Evolutionary conservation across 139 green algal species (phyloP).

Genomic region (Chlorella sp.): DNA sequence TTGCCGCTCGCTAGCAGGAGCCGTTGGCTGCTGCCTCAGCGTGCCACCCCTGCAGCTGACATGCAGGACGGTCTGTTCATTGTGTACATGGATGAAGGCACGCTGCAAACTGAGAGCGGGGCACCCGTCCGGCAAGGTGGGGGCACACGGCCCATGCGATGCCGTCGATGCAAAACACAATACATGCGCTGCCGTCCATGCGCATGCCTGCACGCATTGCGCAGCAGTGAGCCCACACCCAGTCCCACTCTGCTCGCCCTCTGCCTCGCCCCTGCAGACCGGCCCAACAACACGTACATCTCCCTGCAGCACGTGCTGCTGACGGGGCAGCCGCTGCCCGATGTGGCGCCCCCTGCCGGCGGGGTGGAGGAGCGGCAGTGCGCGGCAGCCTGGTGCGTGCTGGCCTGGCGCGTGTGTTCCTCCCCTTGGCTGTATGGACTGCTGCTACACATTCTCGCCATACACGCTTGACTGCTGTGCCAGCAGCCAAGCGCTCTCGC

Average conservation of each 20-base stretch:
- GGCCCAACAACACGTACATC: not conserved
- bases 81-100: not conserved
- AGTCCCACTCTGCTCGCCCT: not conserved
- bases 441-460: not conserved
- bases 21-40: no score
- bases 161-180: no score
- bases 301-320: constrained; percentile 7
- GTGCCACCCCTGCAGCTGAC: no score
- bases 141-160: no score
- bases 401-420: not conserved
- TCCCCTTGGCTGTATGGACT: no score
- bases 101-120: not conserved
- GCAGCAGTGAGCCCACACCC: no score
- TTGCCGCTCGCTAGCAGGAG: no score
- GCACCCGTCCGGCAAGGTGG: not conserved
- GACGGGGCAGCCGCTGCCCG: not conserved
- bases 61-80: constrained; percentile 3
- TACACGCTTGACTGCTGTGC: no score
- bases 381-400: not conserved
- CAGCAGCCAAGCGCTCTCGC: no score
- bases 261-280: not conserved
- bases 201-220: no score
- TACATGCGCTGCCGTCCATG: no score
- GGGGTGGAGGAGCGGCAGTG: not conserved
- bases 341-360: not conserved